These are phyloP conservation scores for Talaromyces sp. DNA, from an alignment of 2,329 filamentous ascomycete species.

Conservation along the genomic window DNA sequence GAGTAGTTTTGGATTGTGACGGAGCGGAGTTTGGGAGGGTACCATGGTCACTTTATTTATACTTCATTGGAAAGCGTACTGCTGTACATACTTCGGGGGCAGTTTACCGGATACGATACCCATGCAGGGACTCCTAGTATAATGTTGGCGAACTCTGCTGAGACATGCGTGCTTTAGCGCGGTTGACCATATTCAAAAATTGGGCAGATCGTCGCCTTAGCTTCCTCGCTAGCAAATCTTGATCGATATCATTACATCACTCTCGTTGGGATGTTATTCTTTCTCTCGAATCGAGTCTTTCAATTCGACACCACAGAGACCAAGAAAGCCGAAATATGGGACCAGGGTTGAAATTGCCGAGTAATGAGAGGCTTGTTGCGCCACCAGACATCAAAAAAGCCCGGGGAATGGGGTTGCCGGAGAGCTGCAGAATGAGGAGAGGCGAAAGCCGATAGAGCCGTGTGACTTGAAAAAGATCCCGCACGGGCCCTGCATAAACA, in stretches of 20 bases:
- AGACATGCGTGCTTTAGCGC: slow-evolving; percentile 15
- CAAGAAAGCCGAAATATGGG: background rate
- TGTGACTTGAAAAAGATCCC: background rate
- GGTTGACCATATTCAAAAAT: slow-evolving; percentile 9
- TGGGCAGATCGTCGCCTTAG: slow-evolving; percentile 13
- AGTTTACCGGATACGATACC: slow-evolving; percentile 1
- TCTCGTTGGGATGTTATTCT: background rate
- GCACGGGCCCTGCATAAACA: background rate
- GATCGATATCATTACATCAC: background rate
- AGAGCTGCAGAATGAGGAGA: background rate
- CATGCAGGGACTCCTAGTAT: background rate
- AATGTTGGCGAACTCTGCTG: background rate
- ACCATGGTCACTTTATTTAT: background rate
- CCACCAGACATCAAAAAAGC: background rate
- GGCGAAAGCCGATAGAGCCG: background rate
- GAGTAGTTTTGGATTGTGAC: background rate
- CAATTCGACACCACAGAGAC: background rate
- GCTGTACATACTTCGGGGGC: background rate
- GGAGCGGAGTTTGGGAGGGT: background rate
- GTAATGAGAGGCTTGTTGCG: background rate
- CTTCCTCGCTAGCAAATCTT: background rate
- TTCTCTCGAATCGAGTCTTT: background rate
- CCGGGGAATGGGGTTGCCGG: background rate
- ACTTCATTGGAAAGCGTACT: background rate
- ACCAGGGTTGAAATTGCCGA: background rate